These are phyloP conservation scores for Suillus weaverae DNA, from an alignment of 768 basidiomycete genomes.

Conservation along the genomic window DNA sequence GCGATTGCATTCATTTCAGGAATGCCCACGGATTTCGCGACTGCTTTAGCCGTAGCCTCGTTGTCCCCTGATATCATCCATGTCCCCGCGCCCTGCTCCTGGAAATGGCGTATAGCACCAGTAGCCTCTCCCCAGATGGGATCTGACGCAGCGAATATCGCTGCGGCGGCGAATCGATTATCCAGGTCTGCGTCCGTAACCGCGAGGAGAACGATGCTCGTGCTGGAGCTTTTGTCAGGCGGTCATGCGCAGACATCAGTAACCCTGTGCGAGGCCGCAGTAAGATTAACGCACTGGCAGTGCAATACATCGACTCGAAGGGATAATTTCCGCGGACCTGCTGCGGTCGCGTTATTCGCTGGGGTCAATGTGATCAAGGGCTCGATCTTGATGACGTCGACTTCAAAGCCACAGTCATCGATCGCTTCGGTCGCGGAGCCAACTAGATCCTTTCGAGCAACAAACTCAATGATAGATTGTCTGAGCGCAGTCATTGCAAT, in stretches of 20 bases:
- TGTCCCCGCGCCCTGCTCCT: conserved; percentile 51
- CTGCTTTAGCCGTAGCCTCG: conserved; percentile 64
- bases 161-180: conserved; percentile 36
- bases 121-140: conserved; percentile 58
- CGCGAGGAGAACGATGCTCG: conserved; percentile 61
- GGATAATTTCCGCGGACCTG: conserved; percentile 43
- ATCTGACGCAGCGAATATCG: conserved; percentile 66
- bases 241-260: conserved; percentile 22
- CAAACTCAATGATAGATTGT: no score
- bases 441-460: conserved; percentile 38
- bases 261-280: neutral
- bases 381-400: conserved; percentile 36
- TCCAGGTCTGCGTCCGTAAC: conserved; percentile 20
- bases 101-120: conserved; percentile 53
- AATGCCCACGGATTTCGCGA: conserved; percentile 70
- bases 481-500: no score
- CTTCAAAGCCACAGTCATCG: conserved; percentile 50
- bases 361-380: conserved; percentile 18
- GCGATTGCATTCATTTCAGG: conserved; percentile 68
- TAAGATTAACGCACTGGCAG: conserved; percentile 45
- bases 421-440: conserved; percentile 39
- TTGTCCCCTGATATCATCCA: conserved; percentile 89
- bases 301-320: conserved; percentile 65
- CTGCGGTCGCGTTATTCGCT: neutral
- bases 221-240: conserved; percentile 38